Evolutionary conservation across 2,329 filamentous ascomycete genomes (phyloP).

Genomic region (Chaetoscypha palmicola): DNA sequence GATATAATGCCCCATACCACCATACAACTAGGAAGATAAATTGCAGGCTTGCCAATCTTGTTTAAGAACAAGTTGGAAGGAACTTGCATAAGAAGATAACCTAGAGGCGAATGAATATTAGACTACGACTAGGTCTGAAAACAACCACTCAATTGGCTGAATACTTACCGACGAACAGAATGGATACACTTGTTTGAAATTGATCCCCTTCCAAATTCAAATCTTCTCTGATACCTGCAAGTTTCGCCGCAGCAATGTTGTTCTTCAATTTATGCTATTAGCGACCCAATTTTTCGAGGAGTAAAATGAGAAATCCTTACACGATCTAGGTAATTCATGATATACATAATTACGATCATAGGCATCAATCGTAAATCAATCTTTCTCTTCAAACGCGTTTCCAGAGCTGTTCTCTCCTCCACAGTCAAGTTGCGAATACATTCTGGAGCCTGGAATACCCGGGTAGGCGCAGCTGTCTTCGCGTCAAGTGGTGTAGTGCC

Average conservation of each 20-base stretch:
- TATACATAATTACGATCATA: slow-evolving; percentile 63
- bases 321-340: slow-evolving; percentile 58
- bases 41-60: slow-evolving; percentile 41
- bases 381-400: slow-evolving; percentile 53
- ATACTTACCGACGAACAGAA: slow-evolving; percentile 31
- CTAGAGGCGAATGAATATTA: no score
- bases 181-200: slow-evolving; percentile 38
- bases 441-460: slow-evolving; percentile 21
- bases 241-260: slow-evolving; percentile 48
- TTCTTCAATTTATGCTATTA: no score
- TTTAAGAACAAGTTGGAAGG: slow-evolving; percentile 43
- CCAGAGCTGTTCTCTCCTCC: slow-evolving; percentile 44
- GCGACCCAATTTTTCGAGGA: no score
- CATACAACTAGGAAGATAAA: slow-evolving; percentile 46
- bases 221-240: slow-evolving; percentile 43
- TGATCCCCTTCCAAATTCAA: slow-evolving; percentile 35
- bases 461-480: neutral
- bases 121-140: no score
- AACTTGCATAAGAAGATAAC: slow-evolving; percentile 37
- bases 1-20: slow-evolving; percentile 44
- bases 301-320: no score
- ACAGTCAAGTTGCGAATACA: slow-evolving; percentile 39
- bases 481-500: slow-evolving; percentile 3
- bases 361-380: slow-evolving; percentile 60
- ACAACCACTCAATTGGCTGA: no score